phyloP scores from a whole-genome alignment of 371 early-diverging fungal genomes.

The Mortierella sp. region DNA sequence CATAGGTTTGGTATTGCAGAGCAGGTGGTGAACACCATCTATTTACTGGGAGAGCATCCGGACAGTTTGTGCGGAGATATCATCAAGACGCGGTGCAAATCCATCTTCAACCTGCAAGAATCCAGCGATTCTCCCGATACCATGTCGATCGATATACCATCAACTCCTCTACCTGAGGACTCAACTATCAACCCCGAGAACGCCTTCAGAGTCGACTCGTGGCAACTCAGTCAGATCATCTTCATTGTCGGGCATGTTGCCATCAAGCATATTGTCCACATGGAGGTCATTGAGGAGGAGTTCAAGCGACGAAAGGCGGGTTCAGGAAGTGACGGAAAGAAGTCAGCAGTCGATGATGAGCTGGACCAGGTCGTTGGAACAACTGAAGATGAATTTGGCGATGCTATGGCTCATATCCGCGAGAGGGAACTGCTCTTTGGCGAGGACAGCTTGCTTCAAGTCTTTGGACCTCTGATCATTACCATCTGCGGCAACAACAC shows the following conservation, averaged over 20 bases:
- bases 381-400: constrained; percentile 95
- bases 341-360: constrained; percentile 73
- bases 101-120: constrained; percentile 44
- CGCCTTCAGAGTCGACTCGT: constrained; percentile 66
- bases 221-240: constrained; percentile 85
- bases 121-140: constrained; percentile 23
- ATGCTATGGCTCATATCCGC: constrained; percentile 85
- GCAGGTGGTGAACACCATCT: constrained; percentile 93
- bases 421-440: constrained; percentile 93
- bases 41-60: constrained; percentile 89
- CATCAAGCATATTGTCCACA: constrained; percentile 93
- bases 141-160: constrained; percentile 17
- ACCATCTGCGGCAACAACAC: constrained; percentile 87
- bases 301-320: constrained; percentile 82
- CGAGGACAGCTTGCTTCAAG: constrained; percentile 77
- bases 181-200: constrained; percentile 32
- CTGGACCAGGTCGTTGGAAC: constrained; percentile 93
- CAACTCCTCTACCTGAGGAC: constrained; percentile 26
- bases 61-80: constrained; percentile 83
- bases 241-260: constrained; percentile 96
- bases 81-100: constrained; percentile 71
- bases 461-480: constrained; percentile 86
- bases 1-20: constrained; percentile 90
- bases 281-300: constrained; percentile 91
- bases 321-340: constrained; percentile 41